phyloP scores from a whole-genome alignment of 257 asterid genomes.

The Craterostigma plantagineum region DNA sequence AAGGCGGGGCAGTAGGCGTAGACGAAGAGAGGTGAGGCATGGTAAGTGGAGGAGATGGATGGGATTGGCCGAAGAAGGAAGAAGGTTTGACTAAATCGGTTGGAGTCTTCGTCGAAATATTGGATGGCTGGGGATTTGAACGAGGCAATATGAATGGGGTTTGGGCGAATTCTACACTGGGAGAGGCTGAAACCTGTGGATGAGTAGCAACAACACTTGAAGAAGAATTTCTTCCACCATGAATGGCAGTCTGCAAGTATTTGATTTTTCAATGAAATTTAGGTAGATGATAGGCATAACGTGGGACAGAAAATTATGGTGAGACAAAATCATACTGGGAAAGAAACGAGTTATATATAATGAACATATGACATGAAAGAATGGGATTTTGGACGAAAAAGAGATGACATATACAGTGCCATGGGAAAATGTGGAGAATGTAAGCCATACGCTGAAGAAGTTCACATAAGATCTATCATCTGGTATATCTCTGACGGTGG shows the following conservation, averaged over 20 bases:
- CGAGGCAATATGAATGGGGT: conserved; percentile 33
- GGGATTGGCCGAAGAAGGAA: conserved; percentile 48
- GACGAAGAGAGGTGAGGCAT: conserved; percentile 47
- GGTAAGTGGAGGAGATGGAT: conserved; percentile 36
- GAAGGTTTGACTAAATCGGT: conserved; percentile 85
- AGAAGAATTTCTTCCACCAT: conserved; percentile 25
- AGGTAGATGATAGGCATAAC: too few relatives aligned
- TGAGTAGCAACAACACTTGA: conserved; percentile 25
- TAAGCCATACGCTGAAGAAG: conserved; percentile 53
- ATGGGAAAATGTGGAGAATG: too few relatives aligned
- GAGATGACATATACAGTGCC: too few relatives aligned
- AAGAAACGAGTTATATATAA: too few relatives aligned
- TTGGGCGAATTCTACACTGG: conserved; percentile 26
- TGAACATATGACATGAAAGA: too few relatives aligned
- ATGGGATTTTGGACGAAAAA: too few relatives aligned
- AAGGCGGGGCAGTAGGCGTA: conserved; percentile 65
- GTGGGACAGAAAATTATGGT: too few relatives aligned
- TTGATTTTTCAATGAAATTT: too few relatives aligned
- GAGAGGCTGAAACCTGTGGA: conserved; percentile 25
- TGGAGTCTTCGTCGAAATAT: conserved; percentile 14
- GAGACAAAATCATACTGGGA: too few relatives aligned
- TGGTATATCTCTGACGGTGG: conserved; percentile 32
- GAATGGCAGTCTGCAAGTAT: conserved; percentile 27
- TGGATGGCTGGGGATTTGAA: conserved; percentile 31
- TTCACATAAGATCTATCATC: conserved; percentile 77